Base-by-base conservation (phyloP, 192 early-diverging fungal species). In the Coemansia sp. region DNA sequence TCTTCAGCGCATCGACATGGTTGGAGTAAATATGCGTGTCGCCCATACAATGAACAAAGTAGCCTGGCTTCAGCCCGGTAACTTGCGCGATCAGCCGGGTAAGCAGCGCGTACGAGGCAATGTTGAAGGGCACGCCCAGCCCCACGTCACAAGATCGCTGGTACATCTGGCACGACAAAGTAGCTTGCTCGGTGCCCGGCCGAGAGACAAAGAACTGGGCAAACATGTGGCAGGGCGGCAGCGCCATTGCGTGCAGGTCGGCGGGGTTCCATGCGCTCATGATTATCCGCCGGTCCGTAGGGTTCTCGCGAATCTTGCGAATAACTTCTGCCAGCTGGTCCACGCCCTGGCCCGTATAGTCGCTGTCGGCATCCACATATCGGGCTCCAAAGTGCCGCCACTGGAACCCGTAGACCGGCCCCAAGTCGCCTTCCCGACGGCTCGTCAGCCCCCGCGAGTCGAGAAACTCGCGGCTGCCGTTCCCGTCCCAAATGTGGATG, bases 341-440 rank as follows among this genome's bases (percentile, higher is more conserved):
- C 5, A 93, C 84, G n/a, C 97, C 97, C 64, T 90, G 64, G 11
- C 90, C 90, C 3, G 84, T 81, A 55, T 99, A 99, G 56, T 97
- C 92, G 1, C 83, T 81, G 56, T 97, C 86, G 30, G 84, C 84
- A 49, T 86, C 84, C 40, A 69, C 60, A 66, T 99, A 99, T 45
- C 87, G 62, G 1, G 97, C 97, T 0, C 97, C 97, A 84, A 99
- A 99, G 62, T 98, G 93, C 26, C 97, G 79, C 97, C 97, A 99
- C 60, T 99, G 97, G 75, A 93, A 99, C 11, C 97, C 97, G 58
- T 99, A 99, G 16, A 99, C 90, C 1, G 92, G 92, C 0, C 96
- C 96, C 20, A 99, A 62, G 51, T 97, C 96, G 12, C 95, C 94
- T 36, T 87, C 88, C 32, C 84, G 80, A 21, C 88, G 81, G 55